Percentiles rank a stretch among this genome's conserved stretches.
phyloP scores from a whole-genome alignment of 345 rosid genomes.

The Heritiera fomes region DNA sequence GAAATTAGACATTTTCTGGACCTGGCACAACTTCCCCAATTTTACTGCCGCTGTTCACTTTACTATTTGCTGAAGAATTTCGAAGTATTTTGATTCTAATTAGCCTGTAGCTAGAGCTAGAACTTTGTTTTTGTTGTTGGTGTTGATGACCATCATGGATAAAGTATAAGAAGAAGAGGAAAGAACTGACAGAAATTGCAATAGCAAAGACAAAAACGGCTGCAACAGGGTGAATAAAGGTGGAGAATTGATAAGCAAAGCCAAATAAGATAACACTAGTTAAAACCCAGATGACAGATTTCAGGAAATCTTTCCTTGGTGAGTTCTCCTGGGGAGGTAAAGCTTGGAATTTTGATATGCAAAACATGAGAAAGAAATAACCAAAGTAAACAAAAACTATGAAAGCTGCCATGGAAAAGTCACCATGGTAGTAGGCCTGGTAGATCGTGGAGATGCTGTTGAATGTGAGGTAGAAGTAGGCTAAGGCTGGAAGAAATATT shows the following conservation, averaged over 20 bases:
- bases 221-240: constrained; percentile 13
- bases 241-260: constrained; percentile 4
- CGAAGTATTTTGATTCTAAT: background rate
- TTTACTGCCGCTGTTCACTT: background rate
- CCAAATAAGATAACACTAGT: background rate
- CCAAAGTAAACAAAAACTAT: background rate
- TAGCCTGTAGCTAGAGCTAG: background rate
- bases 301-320: background rate
- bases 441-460: background rate
- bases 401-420: background rate
- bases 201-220: background rate
- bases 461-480: background rate
- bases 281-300: constrained; percentile 12
- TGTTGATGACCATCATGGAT: background rate
- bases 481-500: background rate
- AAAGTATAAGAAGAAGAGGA: background rate
- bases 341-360: background rate
- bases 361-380: background rate
- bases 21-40: background rate
- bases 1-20: background rate
- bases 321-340: background rate
- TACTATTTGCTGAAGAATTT: background rate
- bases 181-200: background rate
- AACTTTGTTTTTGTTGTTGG: background rate
- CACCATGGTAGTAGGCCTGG: background rate